A percentile compares a stretch with the other conserved stretches of the same genome.
Evolutionary conservation across 345 rosid genomes (phyloP).

Genomic region (Reutealis trisperma): DNA sequence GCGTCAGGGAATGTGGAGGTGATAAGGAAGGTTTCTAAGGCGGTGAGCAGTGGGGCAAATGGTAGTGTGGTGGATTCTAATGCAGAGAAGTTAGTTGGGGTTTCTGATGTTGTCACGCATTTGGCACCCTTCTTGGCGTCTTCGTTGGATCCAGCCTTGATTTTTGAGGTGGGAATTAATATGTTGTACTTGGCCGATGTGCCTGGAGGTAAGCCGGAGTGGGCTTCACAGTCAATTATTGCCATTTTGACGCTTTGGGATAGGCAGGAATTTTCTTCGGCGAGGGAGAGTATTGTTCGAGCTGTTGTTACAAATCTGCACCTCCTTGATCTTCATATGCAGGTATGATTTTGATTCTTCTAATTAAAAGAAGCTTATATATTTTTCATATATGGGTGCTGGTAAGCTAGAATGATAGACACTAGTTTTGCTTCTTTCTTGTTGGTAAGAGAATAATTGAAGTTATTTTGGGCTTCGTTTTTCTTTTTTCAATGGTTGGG

Average conservation of each 20-base stretch:
- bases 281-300: slow-evolving; percentile 96
- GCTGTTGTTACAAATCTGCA: slow-evolving; percentile 93
- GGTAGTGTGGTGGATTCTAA: slow-evolving; percentile 57
- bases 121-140: slow-evolving; percentile 88
- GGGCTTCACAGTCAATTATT: slow-evolving; percentile 94
- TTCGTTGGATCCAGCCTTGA: slow-evolving; percentile 92
- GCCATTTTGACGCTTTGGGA: slow-evolving; percentile 98
- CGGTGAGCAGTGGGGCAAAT: slow-evolving; percentile 30
- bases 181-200: slow-evolving; percentile 96
- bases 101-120: slow-evolving; percentile 83
- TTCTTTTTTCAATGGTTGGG: no score
- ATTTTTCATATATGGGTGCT: neutral
- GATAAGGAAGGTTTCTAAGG: slow-evolving; percentile 72
- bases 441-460: neutral
- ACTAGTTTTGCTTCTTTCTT: neutral
- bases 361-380: neutral
- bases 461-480: neutral
- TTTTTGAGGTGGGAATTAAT: slow-evolving; percentile 93
- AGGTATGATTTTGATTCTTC: slow-evolving; percentile 43
- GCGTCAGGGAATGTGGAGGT: slow-evolving; percentile 85
- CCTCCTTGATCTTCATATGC: slow-evolving; percentile 96
- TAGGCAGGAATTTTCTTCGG: slow-evolving; percentile 96
- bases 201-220: slow-evolving; percentile 97
- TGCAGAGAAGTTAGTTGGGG: slow-evolving; percentile 88
- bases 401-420: neutral